A percentile compares a stretch with the other conserved stretches of the same genome.
Evolutionary conservation across 2,329 filamentous ascomycete genomes (phyloP).

Genomic region (Pseudonectria foliicola): DNA sequence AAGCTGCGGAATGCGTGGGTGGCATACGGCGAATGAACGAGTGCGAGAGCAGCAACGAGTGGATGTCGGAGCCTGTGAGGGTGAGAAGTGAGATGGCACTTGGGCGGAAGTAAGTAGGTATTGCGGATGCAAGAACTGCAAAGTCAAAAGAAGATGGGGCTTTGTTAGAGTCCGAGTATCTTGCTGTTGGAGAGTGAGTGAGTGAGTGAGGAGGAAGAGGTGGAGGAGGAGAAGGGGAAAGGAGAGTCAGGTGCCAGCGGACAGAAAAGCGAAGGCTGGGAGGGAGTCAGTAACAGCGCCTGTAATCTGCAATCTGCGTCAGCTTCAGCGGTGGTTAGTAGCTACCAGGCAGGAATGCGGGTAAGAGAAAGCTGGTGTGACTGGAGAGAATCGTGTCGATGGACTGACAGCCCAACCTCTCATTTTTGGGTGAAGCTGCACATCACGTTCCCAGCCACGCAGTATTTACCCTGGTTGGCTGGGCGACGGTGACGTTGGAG

Average conservation of each 20-base stretch:
- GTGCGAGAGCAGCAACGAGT: slow-evolving; percentile 16
- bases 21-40: slow-evolving; percentile 11
- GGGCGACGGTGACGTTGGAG: slow-evolving; percentile 17
- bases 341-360: too few relatives aligned
- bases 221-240: slow-evolving; percentile 3
- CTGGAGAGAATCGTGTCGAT: too few relatives aligned
- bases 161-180: too few relatives aligned
- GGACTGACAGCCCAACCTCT: slow-evolving; percentile 15
- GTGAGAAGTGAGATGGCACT: slow-evolving; percentile 16
- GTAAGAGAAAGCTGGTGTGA: too few relatives aligned
- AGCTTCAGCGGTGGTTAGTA: too few relatives aligned
- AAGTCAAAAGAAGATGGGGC: too few relatives aligned
- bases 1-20: slow-evolving; percentile 15
- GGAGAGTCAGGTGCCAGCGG: slow-evolving; percentile 11
- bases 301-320: too few relatives aligned
- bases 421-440: slow-evolving; percentile 15
- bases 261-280: slow-evolving; percentile 19
- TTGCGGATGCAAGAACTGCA: too few relatives aligned
- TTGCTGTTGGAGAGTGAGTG: too few relatives aligned
- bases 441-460: slow-evolving; percentile 17
- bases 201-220: not conserved
- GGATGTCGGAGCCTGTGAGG: slow-evolving; percentile 18
- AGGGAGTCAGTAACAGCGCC: not conserved
- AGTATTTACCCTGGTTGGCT: slow-evolving; percentile 21
- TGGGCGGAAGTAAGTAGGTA: too few relatives aligned